Base-by-base conservation (phyloP, 2,329 filamentous ascomycete species). In the Periconia sp. region DNA sequence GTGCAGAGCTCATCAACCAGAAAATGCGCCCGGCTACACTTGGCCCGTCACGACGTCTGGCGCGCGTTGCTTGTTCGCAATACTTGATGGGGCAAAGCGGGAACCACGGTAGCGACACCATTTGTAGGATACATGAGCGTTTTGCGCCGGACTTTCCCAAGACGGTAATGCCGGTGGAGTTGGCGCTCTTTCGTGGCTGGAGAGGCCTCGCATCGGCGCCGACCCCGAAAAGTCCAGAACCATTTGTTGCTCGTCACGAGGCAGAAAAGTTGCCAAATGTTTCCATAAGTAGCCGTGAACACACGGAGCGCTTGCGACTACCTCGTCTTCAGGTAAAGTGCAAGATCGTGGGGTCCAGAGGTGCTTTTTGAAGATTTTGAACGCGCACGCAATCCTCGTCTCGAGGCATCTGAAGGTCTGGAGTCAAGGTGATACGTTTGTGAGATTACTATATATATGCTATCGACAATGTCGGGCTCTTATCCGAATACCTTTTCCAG, bases 101-200 rank as follows among this genome's bases (percentile, higher is more conserved):
- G 13, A 41, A 12, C 25, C 35, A 31, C 36, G 33, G 21, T 48
- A 33, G 18, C 41, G 30, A 37, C 13, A 16, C n/a, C 36, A 33
- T 18, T 24, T 11, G 13, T 28, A 42, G 24, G 25, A 24, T n/a
- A n/a, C n/a, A n/a, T n/a, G n/a, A n/a, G n/a, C n/a, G n/a, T n/a
- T 49, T 51, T 49, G 50, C 51, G 48, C 54, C 59, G 59, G 59
- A 18, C 46, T 56, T 50, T 25, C 59, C 48, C 17, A 15, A 43
- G 50, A 38, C 15, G 56, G 59, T 35, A 5, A 48, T 54, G 24
- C 59, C 50, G 54, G 29, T 25, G 40, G 28, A 22, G 16, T 50
- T 36, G 33, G 21, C 21, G 25, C 15, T 43, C n/a, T 32, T 26
- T 34, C n/a, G 25, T 16, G 7, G 32, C 3, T 30, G 15, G 17